A percentile compares a stretch with the other conserved stretches of the same genome.
Conservation (phyloP, 768 basidiomycete species). For the Mycena olivaceomarginata region DNA sequence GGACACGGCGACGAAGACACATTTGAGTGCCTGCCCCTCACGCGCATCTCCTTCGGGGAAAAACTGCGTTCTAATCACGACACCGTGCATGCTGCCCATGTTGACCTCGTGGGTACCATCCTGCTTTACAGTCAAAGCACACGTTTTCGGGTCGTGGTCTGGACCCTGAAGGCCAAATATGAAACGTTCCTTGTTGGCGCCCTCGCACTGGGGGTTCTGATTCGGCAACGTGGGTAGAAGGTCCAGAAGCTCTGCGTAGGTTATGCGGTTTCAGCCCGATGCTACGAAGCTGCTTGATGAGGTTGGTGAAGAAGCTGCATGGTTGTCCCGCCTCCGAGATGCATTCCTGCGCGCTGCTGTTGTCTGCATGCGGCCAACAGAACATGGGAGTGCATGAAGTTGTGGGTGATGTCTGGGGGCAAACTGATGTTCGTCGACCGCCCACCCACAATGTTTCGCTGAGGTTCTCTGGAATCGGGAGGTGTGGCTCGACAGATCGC, state of each 20-base stretch:
- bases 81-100: slow-evolving; percentile 26
- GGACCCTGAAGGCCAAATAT: slow-evolving; percentile 30
- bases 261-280: slow-evolving; percentile 35
- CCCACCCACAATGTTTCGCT: background rate
- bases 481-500: slow-evolving; percentile 30
- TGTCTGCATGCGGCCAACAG: slow-evolving; percentile 41
- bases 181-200: slow-evolving; percentile 32
- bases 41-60: background rate
- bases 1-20: slow-evolving; percentile 27
- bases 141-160: background rate
- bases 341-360: slow-evolving; percentile 40
- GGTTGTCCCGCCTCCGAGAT: slow-evolving; percentile 20
- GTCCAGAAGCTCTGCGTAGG: slow-evolving; percentile 31
- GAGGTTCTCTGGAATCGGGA: slow-evolving; percentile 32
- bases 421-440: background rate
- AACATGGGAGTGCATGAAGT: slow-evolving; percentile 41
- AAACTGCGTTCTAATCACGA: slow-evolving; percentile 40
- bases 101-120: slow-evolving; percentile 21
- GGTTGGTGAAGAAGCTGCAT: slow-evolving; percentile 41
- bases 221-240: slow-evolving; percentile 34
- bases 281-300: slow-evolving; percentile 30
- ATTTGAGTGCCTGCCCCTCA: background rate
- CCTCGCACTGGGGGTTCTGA: slow-evolving; percentile 44
- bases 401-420: slow-evolving; percentile 29
- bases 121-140: slow-evolving; percentile 13